Base-by-base conservation (phyloP, 176 grass and related monocot genomes). In the Oryza rufipogon region DNA sequence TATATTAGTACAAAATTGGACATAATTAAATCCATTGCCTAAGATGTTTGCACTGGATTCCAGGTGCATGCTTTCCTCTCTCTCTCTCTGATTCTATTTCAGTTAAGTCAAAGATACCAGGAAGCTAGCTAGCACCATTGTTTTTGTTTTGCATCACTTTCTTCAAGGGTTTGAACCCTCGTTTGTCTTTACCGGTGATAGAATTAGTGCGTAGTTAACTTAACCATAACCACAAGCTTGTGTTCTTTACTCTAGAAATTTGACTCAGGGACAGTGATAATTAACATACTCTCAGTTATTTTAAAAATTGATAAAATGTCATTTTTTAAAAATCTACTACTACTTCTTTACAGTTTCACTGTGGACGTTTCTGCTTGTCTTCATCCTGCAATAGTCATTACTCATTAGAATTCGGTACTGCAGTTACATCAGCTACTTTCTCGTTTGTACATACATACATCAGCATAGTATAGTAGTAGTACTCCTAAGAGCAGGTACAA, bases 91-190 rank as follows among this genome's bases (percentile, higher is more conserved):
- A 58, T 58, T 58, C 17, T 58, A 58, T 41, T 12, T 36, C 36
- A 38, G 46, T 68, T 54, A 61, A 17, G 79, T 70, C 79, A 56
- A 81, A 70, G 79, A 71, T 60, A 28, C n/a, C 42, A 47, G 52
- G 52, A 56, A 56, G 17, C 52, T 19, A 51, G 48, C 48, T 19
- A 51, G 48, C 48, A 51, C 52, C 52, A 56, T 56, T 73, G 44
- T 22, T 73, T 73, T 73, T 28, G 6, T 74, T 74, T 74, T 74
- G 68, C 49, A 60, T 82, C 51, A 12, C 80, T 60, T 44, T 45
- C 68, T 30, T 34, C 68, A 15, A 81, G 80, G 68, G 26, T 81
- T 81, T 82, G 80, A 72, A 72, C 36, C 68, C 34, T 82, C 9
- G 14, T 28, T 72, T 63, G 68, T 72, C 68, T 38, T 28, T 17